phyloP scores from a whole-genome alignment of 2,329 filamentous ascomycete genomes.

The Diaporthe humulicola region DNA sequence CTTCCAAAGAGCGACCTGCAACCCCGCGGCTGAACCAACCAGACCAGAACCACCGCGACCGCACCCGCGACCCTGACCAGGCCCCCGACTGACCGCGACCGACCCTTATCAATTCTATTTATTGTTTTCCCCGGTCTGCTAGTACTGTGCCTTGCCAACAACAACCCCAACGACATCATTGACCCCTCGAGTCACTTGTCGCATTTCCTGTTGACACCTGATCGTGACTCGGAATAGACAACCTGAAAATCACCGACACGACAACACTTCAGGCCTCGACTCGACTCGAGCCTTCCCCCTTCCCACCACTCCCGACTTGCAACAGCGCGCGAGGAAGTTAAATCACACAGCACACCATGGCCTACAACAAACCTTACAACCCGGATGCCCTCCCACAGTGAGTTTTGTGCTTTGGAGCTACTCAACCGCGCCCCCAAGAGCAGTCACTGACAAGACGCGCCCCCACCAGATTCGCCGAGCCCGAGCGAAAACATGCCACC shows the following conservation, averaged over 20 bases:
- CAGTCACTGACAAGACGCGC: conserved; percentile 31
- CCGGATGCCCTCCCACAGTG: conserved; percentile 95
- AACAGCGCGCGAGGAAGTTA: conserved; percentile 13
- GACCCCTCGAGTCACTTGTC: conserved; percentile 3
- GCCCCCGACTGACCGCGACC: conserved; percentile 29
- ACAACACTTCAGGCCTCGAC: background rate
- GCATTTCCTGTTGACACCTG: background rate
- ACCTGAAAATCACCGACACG: background rate
- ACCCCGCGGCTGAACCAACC: conserved; percentile 25
- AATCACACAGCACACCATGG: conserved; percentile 75
- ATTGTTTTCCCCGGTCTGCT: conserved; percentile 5
- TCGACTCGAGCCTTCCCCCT: background rate
- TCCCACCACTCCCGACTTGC: conserved; percentile 31
- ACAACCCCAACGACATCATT: conserved; percentile 27
- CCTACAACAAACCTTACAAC: conserved; percentile 94
- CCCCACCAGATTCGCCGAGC: conserved; percentile 62
- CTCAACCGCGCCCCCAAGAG: background rate
- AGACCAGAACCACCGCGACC: conserved; percentile 9
- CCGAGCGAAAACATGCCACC: conserved; percentile 54
- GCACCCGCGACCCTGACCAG: conserved; percentile 12
- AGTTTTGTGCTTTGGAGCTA: conserved; percentile 48
- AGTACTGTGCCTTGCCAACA: conserved; percentile 3
- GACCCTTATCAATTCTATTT: conserved; percentile 36
- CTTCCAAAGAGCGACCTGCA: conserved; percentile 17
- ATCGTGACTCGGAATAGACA: background rate